Conservation (phyloP, 352 stramenopile genomes). For the Phytophthora sansomeana region DNA sequence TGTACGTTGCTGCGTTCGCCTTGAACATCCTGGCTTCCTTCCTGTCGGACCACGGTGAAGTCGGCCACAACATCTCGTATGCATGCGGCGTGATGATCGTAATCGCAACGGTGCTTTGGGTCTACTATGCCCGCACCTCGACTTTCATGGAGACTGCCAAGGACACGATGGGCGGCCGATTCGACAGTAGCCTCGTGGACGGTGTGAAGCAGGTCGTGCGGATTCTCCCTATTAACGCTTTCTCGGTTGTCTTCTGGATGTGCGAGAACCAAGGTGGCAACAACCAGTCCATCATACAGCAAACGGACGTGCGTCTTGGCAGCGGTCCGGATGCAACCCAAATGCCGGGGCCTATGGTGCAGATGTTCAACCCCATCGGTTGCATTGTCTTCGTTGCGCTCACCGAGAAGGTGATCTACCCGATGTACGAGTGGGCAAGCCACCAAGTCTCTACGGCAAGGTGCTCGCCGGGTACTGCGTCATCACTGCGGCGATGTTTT, state of each 20-base stretch:
- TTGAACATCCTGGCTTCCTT: slow-evolving; percentile 62
- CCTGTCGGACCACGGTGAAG: slow-evolving; percentile 38
- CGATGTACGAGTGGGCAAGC: slow-evolving; percentile 44
- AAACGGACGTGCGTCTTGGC: slow-evolving; percentile 55
- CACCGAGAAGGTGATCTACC: slow-evolving; percentile 45
- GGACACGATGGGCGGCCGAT: slow-evolving; percentile 39
- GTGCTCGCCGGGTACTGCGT: slow-evolving; percentile 42
- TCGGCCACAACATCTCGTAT: slow-evolving; percentile 51
- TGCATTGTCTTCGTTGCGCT: slow-evolving; percentile 46
- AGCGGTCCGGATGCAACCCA: slow-evolving; percentile 40
- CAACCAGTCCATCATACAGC: slow-evolving; percentile 51
- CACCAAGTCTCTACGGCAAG: slow-evolving; percentile 45
- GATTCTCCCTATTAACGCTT: slow-evolving; percentile 54
- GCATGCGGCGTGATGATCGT: slow-evolving; percentile 32
- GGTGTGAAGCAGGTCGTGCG: slow-evolving; percentile 57
- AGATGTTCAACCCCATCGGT: slow-evolving; percentile 51
- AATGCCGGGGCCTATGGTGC: slow-evolving; percentile 49
- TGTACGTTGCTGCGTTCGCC: slow-evolving; percentile 41
- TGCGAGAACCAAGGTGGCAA: slow-evolving; percentile 49
- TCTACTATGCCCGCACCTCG: slow-evolving; percentile 44
- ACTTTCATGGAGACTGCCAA: slow-evolving; percentile 50
- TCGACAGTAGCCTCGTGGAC: slow-evolving; percentile 48
- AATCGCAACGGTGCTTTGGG: slow-evolving; percentile 48
- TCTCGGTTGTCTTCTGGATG: slow-evolving; percentile 61
- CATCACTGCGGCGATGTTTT: slow-evolving; percentile 44